phyloP scores from a whole-genome alignment of 73 alveolate genomes.

The Paramecium sonneborni region DNA sequence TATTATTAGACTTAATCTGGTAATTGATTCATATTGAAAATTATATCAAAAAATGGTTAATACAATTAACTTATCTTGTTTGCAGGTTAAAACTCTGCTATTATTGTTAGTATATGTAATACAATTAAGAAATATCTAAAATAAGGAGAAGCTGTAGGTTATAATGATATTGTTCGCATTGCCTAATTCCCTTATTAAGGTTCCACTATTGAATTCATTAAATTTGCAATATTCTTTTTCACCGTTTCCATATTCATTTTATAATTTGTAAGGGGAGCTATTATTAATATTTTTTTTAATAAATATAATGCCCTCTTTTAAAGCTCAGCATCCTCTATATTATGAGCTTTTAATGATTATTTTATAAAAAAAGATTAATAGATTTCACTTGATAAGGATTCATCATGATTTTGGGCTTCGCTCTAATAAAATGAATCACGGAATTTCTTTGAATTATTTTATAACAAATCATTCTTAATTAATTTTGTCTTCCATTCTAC shows the following conservation, averaged over 20 bases:
- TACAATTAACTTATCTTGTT: background rate
- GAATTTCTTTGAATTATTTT: background rate
- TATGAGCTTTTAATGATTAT: background rate
- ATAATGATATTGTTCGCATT: background rate
- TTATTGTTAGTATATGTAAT: background rate
- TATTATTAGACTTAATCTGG: constrained; percentile 16
- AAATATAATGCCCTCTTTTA: constrained; percentile 34
- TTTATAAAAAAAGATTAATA: constrained; percentile 21
- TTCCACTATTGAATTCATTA: background rate
- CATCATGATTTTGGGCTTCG: constrained; percentile 12
- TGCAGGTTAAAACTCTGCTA: background rate
- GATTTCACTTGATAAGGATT: constrained; percentile 25
- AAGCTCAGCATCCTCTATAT: background rate
- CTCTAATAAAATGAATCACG: background rate
- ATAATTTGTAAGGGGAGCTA: constrained; percentile 2
- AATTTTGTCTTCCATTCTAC: constrained; percentile 47
- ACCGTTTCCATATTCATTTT: constrained; percentile 39
- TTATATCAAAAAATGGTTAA: background rate
- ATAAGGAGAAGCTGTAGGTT: background rate
- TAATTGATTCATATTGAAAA: background rate
- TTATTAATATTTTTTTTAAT: constrained; percentile 4
- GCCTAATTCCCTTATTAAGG: background rate
- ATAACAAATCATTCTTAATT: background rate
- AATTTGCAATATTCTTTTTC: background rate
- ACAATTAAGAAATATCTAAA: constrained; percentile 45